Conservation (phyloP, 208 protist genomes). For the Leishmania martiniquensis region DNA sequence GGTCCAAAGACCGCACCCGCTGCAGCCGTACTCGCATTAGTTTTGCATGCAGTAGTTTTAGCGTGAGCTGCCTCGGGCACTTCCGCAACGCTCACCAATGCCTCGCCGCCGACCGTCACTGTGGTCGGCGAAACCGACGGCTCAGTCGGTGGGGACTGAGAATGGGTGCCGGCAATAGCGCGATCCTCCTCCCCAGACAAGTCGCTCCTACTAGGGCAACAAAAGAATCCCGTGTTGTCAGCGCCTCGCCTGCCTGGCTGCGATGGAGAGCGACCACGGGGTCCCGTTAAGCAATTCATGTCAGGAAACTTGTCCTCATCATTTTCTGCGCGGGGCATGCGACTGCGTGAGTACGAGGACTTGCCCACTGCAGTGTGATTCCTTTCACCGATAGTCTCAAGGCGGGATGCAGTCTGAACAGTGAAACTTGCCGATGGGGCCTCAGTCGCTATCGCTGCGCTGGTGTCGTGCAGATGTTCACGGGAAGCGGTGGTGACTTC, state of each 20-base stretch:
- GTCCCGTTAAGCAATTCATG: neutral
- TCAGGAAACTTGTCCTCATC: slow-evolving; percentile 29
- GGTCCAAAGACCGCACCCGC: neutral
- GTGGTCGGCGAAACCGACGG: slow-evolving; percentile 8
- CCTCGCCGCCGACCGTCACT: slow-evolving; percentile 10
- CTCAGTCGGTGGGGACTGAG: slow-evolving; percentile 4
- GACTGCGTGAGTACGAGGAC: neutral
- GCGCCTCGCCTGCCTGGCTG: neutral
- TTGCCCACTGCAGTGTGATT: neutral
- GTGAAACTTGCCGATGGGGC: neutral
- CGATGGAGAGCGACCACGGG: neutral
- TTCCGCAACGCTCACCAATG: slow-evolving; percentile 10
- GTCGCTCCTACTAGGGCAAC: slow-evolving; percentile 9
- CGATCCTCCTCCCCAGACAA: slow-evolving; percentile 9
- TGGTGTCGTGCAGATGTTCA: neutral
- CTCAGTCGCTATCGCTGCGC: neutral
- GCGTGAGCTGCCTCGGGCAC: neutral
- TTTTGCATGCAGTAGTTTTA: neutral
- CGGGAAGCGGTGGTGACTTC: too few relatives aligned
- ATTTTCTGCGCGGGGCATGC: neutral
- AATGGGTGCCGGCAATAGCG: neutral
- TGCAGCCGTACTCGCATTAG: neutral
- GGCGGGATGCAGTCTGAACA: neutral
- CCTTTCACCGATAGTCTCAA: neutral
- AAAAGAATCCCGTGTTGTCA: neutral